A percentile compares a stretch with the other conserved stretches of the same genome.
Evolutionary conservation across 805 yeast genomes (phyloP).

Genomic region (Starmerella asiatica): DNA sequence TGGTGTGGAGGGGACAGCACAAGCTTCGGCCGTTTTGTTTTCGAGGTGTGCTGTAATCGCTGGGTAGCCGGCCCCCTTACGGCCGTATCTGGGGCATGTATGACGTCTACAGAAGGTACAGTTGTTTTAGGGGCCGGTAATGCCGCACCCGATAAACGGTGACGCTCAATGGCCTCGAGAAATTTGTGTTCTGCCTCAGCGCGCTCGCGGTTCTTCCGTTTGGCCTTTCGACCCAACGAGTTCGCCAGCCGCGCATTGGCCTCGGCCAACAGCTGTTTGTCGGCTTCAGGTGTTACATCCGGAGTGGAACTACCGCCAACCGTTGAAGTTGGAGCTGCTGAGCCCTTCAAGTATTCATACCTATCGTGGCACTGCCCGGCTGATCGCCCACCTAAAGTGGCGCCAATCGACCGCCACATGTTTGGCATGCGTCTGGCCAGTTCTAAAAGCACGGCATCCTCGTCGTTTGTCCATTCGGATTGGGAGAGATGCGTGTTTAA

Average conservation of each 20-base stretch:
- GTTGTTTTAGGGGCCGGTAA: not conserved
- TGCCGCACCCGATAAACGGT: not conserved
- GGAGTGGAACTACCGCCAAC: slow-evolving; percentile 20
- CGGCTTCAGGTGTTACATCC: slow-evolving; percentile 66
- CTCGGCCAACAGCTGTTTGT: slow-evolving; percentile 83
- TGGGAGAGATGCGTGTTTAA: slow-evolving; percentile 59
- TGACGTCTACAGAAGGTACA: not conserved
- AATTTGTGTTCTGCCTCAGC: slow-evolving; percentile 59
- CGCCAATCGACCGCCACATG: slow-evolving; percentile 81
- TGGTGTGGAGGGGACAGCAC: not conserved
- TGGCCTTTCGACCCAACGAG: slow-evolving; percentile 90
- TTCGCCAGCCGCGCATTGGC: slow-evolving; percentile 85
- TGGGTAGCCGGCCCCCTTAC: not conserved
- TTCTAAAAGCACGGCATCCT: slow-evolving; percentile 57
- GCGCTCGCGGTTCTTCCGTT: slow-evolving; percentile 74
- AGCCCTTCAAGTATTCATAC: slow-evolving; percentile 31
- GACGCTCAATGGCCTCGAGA: not conserved
- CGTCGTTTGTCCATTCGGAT: slow-evolving; percentile 56
- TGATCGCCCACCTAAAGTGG: slow-evolving; percentile 66
- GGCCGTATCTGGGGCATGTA: not conserved
- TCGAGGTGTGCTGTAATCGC: not conserved
- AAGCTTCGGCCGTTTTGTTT: slow-evolving; percentile 5
- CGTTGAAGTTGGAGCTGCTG: too few relatives aligned
- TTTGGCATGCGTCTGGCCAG: slow-evolving; percentile 66
- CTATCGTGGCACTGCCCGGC: slow-evolving; percentile 78